Evolutionary conservation across 257 asterid genomes (phyloP).

Genomic region (Solanum chmielewskii): DNA sequence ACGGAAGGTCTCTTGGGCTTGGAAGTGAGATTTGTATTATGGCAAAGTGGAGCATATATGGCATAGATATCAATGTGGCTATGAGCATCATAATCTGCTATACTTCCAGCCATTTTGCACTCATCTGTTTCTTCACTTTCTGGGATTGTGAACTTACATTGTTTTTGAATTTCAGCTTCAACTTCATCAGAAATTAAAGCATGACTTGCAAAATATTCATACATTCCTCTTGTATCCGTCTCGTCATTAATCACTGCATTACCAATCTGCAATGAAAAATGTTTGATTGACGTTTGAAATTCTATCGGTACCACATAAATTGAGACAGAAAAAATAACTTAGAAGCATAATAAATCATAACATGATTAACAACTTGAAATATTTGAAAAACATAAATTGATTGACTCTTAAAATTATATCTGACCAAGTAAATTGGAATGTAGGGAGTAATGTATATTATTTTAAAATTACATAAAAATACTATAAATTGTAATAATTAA

Average conservation of each 20-base stretch:
- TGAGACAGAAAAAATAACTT: too few species aligned
- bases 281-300: too few species aligned
- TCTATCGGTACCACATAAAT: too few species aligned
- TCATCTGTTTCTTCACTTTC: not conserved
- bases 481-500: too few species aligned
- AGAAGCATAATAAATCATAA: too few species aligned
- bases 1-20: slow-evolving; percentile 44
- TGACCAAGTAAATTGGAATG: too few species aligned
- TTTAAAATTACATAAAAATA: too few species aligned
- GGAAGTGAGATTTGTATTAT: slow-evolving; percentile 24
- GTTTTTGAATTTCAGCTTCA: slow-evolving; percentile 5
- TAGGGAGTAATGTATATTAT: too few species aligned
- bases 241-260: slow-evolving; percentile 68
- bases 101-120: slow-evolving; percentile 18
- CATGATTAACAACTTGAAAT: too few species aligned
- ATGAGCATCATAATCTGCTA: not conserved
- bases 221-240: slow-evolving; percentile 56
- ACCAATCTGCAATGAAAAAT: slow-evolving; percentile 38
- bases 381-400: too few species aligned
- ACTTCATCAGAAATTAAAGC: slow-evolving; percentile 52
- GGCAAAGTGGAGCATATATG: slow-evolving; percentile 64
- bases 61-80: slow-evolving; percentile 35
- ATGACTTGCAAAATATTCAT: slow-evolving; percentile 47
- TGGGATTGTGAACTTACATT: slow-evolving; percentile 42
- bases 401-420: too few species aligned